Conservation (phyloP, 208 protist genomes). For the Crithidia thermophila region DNA sequence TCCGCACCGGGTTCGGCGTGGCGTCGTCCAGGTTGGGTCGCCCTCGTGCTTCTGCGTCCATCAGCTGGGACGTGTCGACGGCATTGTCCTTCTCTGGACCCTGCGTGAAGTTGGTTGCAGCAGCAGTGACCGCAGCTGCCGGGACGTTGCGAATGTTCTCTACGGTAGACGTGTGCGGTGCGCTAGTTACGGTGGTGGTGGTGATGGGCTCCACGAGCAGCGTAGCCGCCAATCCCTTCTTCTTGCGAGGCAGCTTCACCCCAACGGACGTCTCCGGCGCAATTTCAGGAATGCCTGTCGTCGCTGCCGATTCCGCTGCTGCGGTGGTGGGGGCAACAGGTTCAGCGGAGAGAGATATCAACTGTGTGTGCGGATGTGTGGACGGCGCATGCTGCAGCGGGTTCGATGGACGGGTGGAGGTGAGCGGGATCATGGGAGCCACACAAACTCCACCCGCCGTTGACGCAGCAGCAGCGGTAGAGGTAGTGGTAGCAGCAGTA, state of each 20-base stretch:
- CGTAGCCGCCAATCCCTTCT: slow-evolving; percentile 23
- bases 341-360: too few relatives aligned
- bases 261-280: too few relatives aligned
- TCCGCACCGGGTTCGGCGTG: slow-evolving; percentile 23
- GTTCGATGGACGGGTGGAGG: too few relatives aligned
- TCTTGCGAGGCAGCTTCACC: background rate
- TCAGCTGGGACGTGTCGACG: too few relatives aligned
- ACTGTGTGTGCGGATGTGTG: background rate
- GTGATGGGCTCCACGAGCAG: slow-evolving; percentile 16
- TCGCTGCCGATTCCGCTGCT: background rate
- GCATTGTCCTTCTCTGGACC: too few relatives aligned
- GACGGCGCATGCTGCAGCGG: too few relatives aligned
- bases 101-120: too few relatives aligned
- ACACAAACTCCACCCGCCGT: too few relatives aligned
- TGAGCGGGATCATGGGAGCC: too few relatives aligned
- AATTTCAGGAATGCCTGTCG: background rate
- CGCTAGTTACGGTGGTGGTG: background rate
- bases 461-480: too few relatives aligned
- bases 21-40: slow-evolving; percentile 5
- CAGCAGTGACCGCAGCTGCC: too few relatives aligned
- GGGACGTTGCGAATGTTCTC: background rate
- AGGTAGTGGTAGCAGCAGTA: too few relatives aligned
- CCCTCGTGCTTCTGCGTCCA: background rate
- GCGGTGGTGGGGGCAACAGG: background rate
- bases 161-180: background rate